Conservation (phyloP, 2,329 filamentous ascomycete genomes). For the Neoarthrinium moseri region DNA sequence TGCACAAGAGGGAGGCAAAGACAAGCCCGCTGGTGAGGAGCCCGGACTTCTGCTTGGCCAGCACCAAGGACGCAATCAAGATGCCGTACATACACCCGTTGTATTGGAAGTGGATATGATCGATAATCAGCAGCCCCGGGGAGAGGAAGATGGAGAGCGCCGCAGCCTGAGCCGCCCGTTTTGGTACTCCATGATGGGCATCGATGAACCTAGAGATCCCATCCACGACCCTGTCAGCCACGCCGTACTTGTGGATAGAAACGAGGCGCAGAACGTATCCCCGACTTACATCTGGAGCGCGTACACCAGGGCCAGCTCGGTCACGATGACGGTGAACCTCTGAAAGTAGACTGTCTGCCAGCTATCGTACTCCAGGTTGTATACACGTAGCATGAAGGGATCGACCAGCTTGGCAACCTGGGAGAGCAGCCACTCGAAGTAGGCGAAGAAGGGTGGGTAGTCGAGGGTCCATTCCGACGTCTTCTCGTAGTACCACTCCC, state of each 20-base stretch:
- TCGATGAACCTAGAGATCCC: conserved; percentile 70
- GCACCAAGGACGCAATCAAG: conserved; percentile 79
- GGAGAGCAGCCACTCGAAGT: conserved; percentile 91
- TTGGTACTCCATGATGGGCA: conserved; percentile 63
- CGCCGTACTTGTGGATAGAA: neutral
- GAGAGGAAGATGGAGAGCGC: conserved; percentile 89
- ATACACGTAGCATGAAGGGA: conserved; percentile 76
- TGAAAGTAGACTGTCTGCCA: conserved; percentile 96
- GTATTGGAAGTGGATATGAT: conserved; percentile 97
- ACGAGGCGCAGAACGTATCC: too few species aligned
- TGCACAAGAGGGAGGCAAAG: conserved; percentile 83
- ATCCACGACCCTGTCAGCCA: conserved; percentile 12
- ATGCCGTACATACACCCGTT: conserved; percentile 96
- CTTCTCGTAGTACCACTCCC: conserved; percentile 95
- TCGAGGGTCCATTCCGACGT: conserved; percentile 99
- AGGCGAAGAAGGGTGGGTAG: conserved; percentile 97
- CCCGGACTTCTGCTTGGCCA: conserved; percentile 73
- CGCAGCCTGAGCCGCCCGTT: conserved; percentile 77
- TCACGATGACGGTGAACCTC: conserved; percentile 79
- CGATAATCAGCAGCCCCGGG: conserved; percentile 91
- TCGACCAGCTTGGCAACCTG: conserved; percentile 76
- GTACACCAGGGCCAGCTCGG: conserved; percentile 80
- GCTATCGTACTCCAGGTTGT: conserved; percentile 81
- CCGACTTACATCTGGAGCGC: conserved; percentile 69
- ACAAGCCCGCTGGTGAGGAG: conserved; percentile 76